These are phyloP conservation scores for Cryomyces antarcticus DNA, from an alignment of 495 filamentous ascomycete genomes.

Conservation along the genomic window DNA sequence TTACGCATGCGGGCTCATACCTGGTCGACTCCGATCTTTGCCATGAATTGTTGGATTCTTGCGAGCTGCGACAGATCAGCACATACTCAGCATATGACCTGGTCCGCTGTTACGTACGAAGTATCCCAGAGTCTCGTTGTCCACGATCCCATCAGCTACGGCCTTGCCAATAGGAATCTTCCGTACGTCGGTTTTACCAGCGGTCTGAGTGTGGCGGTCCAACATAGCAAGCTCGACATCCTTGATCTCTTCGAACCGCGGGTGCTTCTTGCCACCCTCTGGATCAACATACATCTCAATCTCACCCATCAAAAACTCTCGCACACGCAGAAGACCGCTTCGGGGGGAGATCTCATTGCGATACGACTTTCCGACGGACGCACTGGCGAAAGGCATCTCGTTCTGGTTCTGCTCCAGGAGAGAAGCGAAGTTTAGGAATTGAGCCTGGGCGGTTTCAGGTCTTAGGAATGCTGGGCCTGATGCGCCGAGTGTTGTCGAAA, in stretches of 20 bases:
- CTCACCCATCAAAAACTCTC: constrained; percentile 61
- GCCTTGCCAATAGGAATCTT: constrained; percentile 48
- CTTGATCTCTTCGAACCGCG: constrained; percentile 45
- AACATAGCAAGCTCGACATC: constrained; percentile 47
- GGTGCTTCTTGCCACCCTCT: constrained; percentile 48
- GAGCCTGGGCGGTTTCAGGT: constrained; percentile 52
- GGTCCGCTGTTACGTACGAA: constrained; percentile 21
- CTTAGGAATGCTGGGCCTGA: constrained; percentile 43
- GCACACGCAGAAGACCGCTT: constrained; percentile 42
- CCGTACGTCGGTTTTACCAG: constrained; percentile 40
- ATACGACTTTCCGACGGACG: constrained; percentile 60
- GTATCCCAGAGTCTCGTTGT: constrained; percentile 79
- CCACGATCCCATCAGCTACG: constrained; percentile 44
- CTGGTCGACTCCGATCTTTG: constrained; percentile 46
- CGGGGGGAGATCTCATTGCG: constrained; percentile 56
- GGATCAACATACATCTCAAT: constrained; percentile 70
- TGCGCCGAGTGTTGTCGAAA: constrained; percentile 49
- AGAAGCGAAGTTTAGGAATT: constrained; percentile 58
- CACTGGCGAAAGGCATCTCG: constrained; percentile 55
- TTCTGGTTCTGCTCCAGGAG: constrained; percentile 60
- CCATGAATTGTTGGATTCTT: constrained; percentile 53
- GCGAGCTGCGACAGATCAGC: constrained; percentile 23
- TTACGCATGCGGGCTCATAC: not conserved
- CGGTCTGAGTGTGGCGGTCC: constrained; percentile 49
- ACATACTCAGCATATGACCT: no score